phyloP scores from a whole-genome alignment of 192 early-diverging fungal genomes.

The Podila epigama region DNA sequence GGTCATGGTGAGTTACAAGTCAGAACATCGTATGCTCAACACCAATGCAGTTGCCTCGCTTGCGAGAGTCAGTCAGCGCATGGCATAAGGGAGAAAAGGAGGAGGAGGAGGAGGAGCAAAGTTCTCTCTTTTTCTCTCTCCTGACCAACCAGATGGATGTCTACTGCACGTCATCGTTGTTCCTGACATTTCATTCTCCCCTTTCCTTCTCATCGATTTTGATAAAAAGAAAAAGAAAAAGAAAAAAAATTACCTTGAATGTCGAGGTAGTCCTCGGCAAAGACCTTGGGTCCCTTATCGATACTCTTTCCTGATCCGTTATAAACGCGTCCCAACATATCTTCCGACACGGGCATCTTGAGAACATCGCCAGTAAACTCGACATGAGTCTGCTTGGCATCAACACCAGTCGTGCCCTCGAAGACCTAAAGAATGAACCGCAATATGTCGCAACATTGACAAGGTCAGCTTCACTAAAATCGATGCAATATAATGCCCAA shows the following conservation, averaged over 20 bases:
- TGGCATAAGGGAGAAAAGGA: not conserved
- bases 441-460: too few relatives aligned
- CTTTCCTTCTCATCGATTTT: not conserved
- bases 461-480: too few relatives aligned
- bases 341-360: constrained; percentile 98
- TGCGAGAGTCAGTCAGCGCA: not conserved
- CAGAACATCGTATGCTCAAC: not conserved
- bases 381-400: constrained; percentile 94
- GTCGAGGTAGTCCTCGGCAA: constrained; percentile 99
- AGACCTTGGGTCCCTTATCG: constrained; percentile 99
- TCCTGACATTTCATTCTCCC: not conserved
- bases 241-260: constrained; percentile 88
- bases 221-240: too few relatives aligned
- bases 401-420: constrained; percentile 96
- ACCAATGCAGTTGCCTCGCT: not conserved
- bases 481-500: too few relatives aligned
- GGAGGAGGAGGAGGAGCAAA: not conserved
- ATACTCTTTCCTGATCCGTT: constrained; percentile 99
- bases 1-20: not conserved
- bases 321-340: constrained; percentile 99
- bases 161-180: not conserved
- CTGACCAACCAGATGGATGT: not conserved
- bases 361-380: constrained; percentile 96
- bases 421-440: constrained; percentile 73
- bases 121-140: not conserved